Conservation (phyloP, 2,329 filamentous ascomycete species). For the Arthrobotrys musiformis region DNA sequence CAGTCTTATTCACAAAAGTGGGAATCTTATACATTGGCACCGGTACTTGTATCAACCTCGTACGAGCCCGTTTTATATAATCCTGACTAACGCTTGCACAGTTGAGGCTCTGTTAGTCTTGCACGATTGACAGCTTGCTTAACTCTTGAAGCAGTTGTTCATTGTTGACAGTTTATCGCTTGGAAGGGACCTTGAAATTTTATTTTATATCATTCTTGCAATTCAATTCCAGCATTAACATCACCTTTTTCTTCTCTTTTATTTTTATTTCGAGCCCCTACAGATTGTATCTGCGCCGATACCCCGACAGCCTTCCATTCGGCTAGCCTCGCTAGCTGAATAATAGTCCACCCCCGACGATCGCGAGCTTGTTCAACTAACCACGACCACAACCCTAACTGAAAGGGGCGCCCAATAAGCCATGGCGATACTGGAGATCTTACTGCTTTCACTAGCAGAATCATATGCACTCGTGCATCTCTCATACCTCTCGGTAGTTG, state of each 20-base stretch:
- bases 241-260: too few relatives aligned
- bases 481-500: slow-evolving; percentile 30
- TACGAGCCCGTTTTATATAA: too few relatives aligned
- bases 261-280: too few relatives aligned
- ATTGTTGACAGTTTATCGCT: background rate
- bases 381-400: background rate
- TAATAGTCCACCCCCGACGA: background rate
- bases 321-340: background rate
- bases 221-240: too few relatives aligned
- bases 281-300: too few relatives aligned
- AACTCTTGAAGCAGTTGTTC: background rate
- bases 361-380: background rate
- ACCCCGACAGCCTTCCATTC: too few relatives aligned
- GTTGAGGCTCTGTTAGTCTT: background rate
- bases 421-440: slow-evolving; percentile 31
- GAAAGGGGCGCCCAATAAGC: background rate
- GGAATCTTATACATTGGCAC: background rate
- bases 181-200: too few relatives aligned
- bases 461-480: slow-evolving; percentile 42
- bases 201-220: too few relatives aligned
- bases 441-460: slow-evolving; percentile 39
- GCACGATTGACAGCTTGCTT: background rate
- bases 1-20: background rate
- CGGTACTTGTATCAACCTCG: background rate
- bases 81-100: background rate